These are phyloP conservation scores for Arabidopsis hybrid DNA, from an alignment of 441 rosid species.

Conservation along the genomic window DNA sequence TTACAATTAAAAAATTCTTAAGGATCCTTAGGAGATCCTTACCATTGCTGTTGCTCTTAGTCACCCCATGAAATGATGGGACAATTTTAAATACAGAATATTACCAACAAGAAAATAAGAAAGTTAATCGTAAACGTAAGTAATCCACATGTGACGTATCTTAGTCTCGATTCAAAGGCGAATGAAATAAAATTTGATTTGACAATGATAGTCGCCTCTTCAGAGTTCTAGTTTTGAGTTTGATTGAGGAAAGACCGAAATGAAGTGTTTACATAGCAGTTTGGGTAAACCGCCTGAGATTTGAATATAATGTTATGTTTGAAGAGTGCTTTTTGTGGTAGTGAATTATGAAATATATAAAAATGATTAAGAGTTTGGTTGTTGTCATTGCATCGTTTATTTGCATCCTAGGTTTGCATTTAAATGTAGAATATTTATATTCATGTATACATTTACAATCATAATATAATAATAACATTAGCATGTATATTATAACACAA, in stretches of 20 bases:
- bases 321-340: not conserved
- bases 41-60: too few species aligned
- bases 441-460: not conserved
- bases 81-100: not conserved
- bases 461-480: not conserved
- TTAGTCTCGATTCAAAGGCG: not conserved
- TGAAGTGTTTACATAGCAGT: not conserved
- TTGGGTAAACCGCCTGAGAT: not conserved
- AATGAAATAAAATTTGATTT: conserved; percentile 8
- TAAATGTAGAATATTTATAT: not conserved
- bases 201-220: conserved; percentile 13
- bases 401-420: too few species aligned
- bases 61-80: not conserved
- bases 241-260: not conserved
- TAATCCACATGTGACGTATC: conserved; percentile 6
- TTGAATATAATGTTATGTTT: not conserved
- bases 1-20: too few species aligned
- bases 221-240: not conserved
- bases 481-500: not conserved
- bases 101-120: not conserved
- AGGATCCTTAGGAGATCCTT: too few species aligned
- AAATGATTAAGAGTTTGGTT: not conserved
- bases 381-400: not conserved
- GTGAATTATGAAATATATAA: not conserved
- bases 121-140: not conserved